Base-by-base conservation (phyloP, 495 filamentous ascomycete genomes). In the Hyaloscypha bicolor region DNA sequence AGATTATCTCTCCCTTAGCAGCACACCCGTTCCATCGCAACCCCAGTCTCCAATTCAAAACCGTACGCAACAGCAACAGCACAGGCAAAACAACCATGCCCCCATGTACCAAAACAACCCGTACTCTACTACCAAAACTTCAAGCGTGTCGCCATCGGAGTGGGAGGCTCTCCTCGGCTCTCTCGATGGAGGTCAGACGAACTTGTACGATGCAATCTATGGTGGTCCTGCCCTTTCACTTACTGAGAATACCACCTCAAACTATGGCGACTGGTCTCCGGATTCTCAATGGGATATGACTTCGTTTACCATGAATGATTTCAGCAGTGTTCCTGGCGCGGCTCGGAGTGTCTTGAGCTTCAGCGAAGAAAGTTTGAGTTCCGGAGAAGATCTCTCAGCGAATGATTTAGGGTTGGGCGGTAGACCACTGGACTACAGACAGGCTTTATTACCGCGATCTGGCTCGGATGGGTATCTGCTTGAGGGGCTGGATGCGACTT, bases 201-300 rank as follows among this genome's bases (percentile, higher is more conserved):
- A 92, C 73, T 87, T 94, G 11, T 95, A 93, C 81, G 91, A 91
- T 68, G 87, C 89, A 11, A 93, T 94, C 62, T 94, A 94, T 72
- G 92, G 91, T 57, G 90, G 90, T 16, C 86, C 86, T 55, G 82
- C 86, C 16, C 55, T 83, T 5, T 75, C 75, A 11, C 39, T 82
- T 25, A 70, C 77, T 25, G 81, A 81, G 19, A 81, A 75, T 8
- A 53, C 73, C 11, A 42, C 72, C 1, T 69, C 72, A 14, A 72
- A 72, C 35, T 74, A 77, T 32, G 72, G 75, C 11, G 75, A 76
- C 51, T 87, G 81, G 83, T 82, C 83, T 22, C 84, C 85, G 6
- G 84, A 85, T 48, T 77, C 85, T 19, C 88, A 83, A 72, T 71
- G 72, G 81, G 85, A 83, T 55, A 76, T 83, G 69, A 73, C 80